These are phyloP conservation scores for Hyaloscypha hepaticicola DNA, from an alignment of 495 filamentous ascomycete species.

Conservation along the genomic window DNA sequence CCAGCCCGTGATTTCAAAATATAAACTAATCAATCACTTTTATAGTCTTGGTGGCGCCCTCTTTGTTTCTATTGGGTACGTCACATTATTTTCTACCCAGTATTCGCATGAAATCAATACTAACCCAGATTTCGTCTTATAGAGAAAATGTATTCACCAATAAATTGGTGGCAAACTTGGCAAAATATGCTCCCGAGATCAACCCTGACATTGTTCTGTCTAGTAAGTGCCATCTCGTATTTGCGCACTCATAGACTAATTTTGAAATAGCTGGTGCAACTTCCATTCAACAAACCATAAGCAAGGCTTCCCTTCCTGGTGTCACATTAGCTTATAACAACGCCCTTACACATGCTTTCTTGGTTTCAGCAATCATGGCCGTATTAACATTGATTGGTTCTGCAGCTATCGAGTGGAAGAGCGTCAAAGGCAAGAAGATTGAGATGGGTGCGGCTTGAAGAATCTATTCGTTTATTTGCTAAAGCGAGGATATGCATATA, in stretches of 20 bases:
- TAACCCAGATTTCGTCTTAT: no score
- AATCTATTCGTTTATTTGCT: not conserved
- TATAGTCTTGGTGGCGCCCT: slow-evolving; percentile 53
- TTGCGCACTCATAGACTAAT: not conserved
- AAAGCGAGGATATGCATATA: slow-evolving; percentile 2
- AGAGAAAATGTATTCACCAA: slow-evolving; percentile 49
- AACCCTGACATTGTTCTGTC: slow-evolving; percentile 42
- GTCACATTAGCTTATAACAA: slow-evolving; percentile 71
- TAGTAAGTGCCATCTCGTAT: not conserved
- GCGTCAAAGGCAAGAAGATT: slow-evolving; percentile 81
- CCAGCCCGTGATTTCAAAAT: not conserved
- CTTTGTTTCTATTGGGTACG: slow-evolving; percentile 39
- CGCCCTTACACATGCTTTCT: slow-evolving; percentile 65
- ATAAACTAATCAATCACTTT: not conserved
- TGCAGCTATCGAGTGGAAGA: slow-evolving; percentile 70
- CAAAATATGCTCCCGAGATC: slow-evolving; percentile 41
- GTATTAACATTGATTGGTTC: slow-evolving; percentile 60
- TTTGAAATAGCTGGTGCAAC: slow-evolving; percentile 48
- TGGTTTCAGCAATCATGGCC: slow-evolving; percentile 64
- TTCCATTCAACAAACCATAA: slow-evolving; percentile 46
- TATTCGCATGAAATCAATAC: no score
- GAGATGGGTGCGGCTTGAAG: slow-evolving; percentile 55
- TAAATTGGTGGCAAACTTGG: slow-evolving; percentile 38
- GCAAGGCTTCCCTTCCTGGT: slow-evolving; percentile 43
- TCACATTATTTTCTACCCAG: no score